Percentiles rank a stretch among this genome's conserved stretches.
These are phyloP conservation scores for Globisporangium sylvaticum DNA, from an alignment of 352 stramenopile genomes.

Conservation along the genomic window DNA sequence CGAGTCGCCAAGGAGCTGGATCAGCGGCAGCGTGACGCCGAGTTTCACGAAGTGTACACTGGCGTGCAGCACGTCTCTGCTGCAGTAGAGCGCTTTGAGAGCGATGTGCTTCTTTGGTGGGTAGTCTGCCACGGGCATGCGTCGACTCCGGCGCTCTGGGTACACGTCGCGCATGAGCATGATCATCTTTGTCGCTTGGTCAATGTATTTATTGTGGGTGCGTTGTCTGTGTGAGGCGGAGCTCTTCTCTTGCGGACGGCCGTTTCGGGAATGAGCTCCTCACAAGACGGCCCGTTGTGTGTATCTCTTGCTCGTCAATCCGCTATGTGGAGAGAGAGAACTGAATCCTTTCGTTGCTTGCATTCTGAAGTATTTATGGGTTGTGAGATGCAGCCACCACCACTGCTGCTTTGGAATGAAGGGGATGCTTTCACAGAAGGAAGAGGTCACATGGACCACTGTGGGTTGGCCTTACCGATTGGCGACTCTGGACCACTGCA, in stretches of 20 bases:
- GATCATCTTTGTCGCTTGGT: neutral
- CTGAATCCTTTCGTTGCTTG: no score
- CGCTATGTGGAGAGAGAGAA: neutral
- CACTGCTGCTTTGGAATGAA: neutral
- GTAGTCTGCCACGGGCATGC: neutral
- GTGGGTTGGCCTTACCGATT: neutral
- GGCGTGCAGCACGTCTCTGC: neutral
- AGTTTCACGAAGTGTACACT: neutral
- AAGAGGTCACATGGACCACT: neutral
- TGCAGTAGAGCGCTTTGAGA: neutral
- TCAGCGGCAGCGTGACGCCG: neutral
- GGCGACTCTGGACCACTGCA: no score
- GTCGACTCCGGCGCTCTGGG: neutral
- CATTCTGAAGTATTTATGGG: neutral
- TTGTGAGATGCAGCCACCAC: neutral
- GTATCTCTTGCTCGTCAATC: neutral
- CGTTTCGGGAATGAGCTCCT: neutral
- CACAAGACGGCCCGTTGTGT: no score
- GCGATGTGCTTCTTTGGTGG: neutral
- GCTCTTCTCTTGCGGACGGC: neutral
- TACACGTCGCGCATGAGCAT: slow-evolving; percentile 2
- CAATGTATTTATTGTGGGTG: neutral
- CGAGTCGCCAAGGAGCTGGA: neutral
- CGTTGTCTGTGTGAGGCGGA: neutral
- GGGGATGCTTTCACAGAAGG: neutral